Conservation (phyloP, 2,329 filamentous ascomycete genomes). For the Ilyonectria destructans region DNA sequence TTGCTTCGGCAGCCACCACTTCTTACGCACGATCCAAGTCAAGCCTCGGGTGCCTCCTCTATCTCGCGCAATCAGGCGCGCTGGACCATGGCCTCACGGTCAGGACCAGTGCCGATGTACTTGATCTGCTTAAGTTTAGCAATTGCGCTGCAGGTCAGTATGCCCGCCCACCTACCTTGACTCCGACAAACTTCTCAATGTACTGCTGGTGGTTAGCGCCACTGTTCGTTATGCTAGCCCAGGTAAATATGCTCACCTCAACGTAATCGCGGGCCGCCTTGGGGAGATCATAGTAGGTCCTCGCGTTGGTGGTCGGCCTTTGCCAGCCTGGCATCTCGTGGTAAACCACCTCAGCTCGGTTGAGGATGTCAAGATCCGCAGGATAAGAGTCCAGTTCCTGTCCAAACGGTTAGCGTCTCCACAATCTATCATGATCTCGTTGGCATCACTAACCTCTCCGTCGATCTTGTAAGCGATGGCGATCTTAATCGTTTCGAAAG, state of each 20-base stretch:
- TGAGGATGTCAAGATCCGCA: slow-evolving; percentile 73
- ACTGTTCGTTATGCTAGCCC: slow-evolving; percentile 33
- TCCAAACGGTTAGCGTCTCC: slow-evolving; percentile 48
- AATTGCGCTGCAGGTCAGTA: slow-evolving; percentile 30
- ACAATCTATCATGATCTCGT: slow-evolving; percentile 36
- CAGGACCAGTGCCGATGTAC: slow-evolving; percentile 79
- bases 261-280: slow-evolving; percentile 77
- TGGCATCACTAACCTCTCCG: slow-evolving; percentile 45
- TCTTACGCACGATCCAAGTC: slow-evolving; percentile 31
- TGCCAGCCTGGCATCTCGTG: slow-evolving; percentile 81
- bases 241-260: slow-evolving; percentile 55
- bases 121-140: slow-evolving; percentile 59
- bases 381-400: slow-evolving; percentile 69
- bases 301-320: slow-evolving; percentile 72
- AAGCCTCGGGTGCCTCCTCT: slow-evolving; percentile 29
- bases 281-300: slow-evolving; percentile 75
- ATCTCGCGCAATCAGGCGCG: slow-evolving; percentile 42
- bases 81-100: slow-evolving; percentile 75
- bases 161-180: slow-evolving; percentile 58
- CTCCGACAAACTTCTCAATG: slow-evolving; percentile 77
- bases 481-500: slow-evolving; percentile 82
- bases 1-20: slow-evolving; percentile 31
- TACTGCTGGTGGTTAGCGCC: slow-evolving; percentile 54
- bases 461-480: slow-evolving; percentile 77
- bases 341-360: slow-evolving; percentile 76